Percentiles rank a stretch among this genome's conserved stretches.
phyloP scores from a whole-genome alignment of 192 early-diverging fungal species.

The Coemansia sp. region DNA sequence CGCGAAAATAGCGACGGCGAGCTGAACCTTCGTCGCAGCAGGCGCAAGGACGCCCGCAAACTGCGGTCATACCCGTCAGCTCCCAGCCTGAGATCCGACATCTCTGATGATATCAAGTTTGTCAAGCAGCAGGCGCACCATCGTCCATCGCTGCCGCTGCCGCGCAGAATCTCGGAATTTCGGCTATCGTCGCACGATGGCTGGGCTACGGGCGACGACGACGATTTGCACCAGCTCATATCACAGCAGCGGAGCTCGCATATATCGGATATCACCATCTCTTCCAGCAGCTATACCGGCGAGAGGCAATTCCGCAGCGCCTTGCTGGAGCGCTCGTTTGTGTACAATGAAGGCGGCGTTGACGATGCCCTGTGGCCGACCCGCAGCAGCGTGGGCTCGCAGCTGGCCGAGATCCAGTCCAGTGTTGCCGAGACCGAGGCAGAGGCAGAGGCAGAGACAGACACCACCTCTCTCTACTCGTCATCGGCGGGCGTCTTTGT shows the following conservation, averaged over 20 bases:
- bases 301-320: conserved; percentile 10
- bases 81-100: conserved; percentile 16
- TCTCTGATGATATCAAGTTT: not conserved
- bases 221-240: not conserved
- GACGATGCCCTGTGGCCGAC: conserved; percentile 12
- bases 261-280: conserved; percentile 15
- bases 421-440: conserved; percentile 2
- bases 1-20: conserved; percentile 7
- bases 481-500: not conserved
- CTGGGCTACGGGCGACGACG: conserved; percentile 2
- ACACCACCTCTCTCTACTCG: conserved; percentile 1
- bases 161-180: not conserved
- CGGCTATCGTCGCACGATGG: not conserved
- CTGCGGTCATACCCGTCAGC: conserved; percentile 22
- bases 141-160: conserved; percentile 6
- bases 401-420: conserved; percentile 9
- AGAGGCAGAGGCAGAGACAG: not conserved
- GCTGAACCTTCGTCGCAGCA: conserved; percentile 3
- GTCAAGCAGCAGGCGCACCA: not conserved
- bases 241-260: conserved; percentile 6
- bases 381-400: conserved; percentile 15
- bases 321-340: conserved; percentile 17
- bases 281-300: conserved; percentile 12
- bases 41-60: not conserved
- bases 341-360: conserved; percentile 6